Evolutionary conservation across 2,329 filamentous ascomycete genomes (phyloP).

Genomic region (Sporothrix globosa): DNA sequence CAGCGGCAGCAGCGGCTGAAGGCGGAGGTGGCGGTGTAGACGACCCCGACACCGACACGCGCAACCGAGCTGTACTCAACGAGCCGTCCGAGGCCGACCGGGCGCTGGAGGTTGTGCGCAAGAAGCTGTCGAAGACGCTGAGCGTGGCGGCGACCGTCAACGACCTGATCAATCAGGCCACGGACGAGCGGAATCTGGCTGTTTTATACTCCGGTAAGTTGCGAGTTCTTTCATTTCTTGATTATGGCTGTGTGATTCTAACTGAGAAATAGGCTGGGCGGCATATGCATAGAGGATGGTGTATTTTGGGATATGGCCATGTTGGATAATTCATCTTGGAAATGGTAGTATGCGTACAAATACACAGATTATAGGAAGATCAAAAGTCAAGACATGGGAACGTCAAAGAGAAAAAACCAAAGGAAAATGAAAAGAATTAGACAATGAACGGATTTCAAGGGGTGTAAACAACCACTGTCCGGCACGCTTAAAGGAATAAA

Average conservation of each 20-base stretch:
- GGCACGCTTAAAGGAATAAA: not conserved
- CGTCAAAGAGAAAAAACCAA: no score
- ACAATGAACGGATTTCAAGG: not conserved
- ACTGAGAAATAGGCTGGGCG: slow-evolving; percentile 33
- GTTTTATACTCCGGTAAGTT: slow-evolving; percentile 78
- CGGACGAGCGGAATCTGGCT: slow-evolving; percentile 88
- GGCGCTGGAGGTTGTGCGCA: slow-evolving; percentile 88
- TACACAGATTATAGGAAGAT: not conserved
- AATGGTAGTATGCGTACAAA: not conserved
- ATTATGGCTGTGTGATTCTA: not conserved
- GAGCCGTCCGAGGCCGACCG: slow-evolving; percentile 79
- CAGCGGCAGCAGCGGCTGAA: slow-evolving; percentile 41
- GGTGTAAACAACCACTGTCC: not conserved
- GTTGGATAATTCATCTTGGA: not conserved
- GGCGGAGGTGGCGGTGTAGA: slow-evolving; percentile 42
- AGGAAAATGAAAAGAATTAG: no score
- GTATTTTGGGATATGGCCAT: not conserved
- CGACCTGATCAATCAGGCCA: slow-evolving; percentile 93
- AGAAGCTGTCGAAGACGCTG: slow-evolving; percentile 91
- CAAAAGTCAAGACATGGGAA: not conserved
- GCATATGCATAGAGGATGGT: slow-evolving; percentile 32
- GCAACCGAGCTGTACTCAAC: slow-evolving; percentile 51
- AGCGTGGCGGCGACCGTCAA: slow-evolving; percentile 96
- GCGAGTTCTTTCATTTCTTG: not conserved
- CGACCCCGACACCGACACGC: slow-evolving; percentile 42